Base-by-base conservation (phyloP, 805 yeast genomes). In the Lipomyces kockii region DNA sequence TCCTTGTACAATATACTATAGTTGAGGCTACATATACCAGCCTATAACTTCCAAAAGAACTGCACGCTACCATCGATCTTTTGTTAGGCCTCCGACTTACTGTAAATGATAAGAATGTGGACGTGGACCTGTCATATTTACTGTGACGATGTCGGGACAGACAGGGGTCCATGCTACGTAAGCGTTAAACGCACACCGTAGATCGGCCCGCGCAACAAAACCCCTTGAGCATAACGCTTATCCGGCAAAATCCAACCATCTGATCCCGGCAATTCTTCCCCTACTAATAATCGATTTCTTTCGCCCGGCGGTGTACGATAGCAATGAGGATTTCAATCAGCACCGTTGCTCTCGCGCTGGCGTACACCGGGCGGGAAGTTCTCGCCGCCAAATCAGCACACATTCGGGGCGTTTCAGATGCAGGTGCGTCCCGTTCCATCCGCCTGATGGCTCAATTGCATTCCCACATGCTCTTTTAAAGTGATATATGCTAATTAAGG, bases 321-420 rank as follows among this genome's bases (percentile, higher is more conserved):
- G 43, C 43, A n/a, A 59, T 59, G 62, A 20, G 56, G 29, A 37
- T 59, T n/a, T 43, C 62, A n/a, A n/a, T 29, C 20, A n/a, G 56
- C 37, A 37, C 55, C 2, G 8, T 39, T 7, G 27, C 35, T 5
- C 53, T 58, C 7, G 60, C 49, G 12, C 22, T 46, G 54, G 11
- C 57, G 20, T n/a, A 57, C 22, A 14, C 34, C 27, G 43, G 43
- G n/a, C 52, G 6, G 29, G 34, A 37, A 27, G 61, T 49, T 6
- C 27, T 25, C 25, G 63, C 63, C 7, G 64, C 53, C 29, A 56
- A 52, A 43, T 20, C 63, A 8, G 46, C 22, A 17, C 56, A 39
- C 17, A 51, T 60, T 27, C 57, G 67, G 3, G 67, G 67, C 12
- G 56, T 64, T 14, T 59, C 63, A 9, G 37, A 22, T 11, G 63